These are phyloP conservation scores for Fusarium sp. DNA, from an alignment of 2,329 filamentous ascomycete species.

Conservation along the genomic window DNA sequence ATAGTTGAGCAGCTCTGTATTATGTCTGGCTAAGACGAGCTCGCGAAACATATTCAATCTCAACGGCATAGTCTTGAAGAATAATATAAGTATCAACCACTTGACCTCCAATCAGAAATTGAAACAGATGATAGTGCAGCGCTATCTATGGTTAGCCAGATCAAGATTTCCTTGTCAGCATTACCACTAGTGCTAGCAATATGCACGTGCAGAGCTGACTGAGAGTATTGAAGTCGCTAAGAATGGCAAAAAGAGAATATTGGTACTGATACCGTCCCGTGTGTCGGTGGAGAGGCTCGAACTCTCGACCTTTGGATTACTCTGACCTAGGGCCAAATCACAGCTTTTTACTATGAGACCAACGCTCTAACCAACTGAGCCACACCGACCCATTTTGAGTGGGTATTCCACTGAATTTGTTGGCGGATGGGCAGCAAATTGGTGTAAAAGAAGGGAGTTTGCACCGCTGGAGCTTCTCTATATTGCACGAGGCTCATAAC, in stretches of 20 bases:
- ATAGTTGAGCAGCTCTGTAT: too few species aligned
- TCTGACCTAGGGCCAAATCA: background rate
- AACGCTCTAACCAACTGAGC: conserved; percentile 12
- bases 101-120: too few species aligned
- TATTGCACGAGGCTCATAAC: background rate
- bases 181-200: too few species aligned
- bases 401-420: background rate
- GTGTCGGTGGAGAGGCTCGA: conserved; percentile 7
- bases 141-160: too few species aligned
- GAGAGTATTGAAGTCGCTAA: too few species aligned
- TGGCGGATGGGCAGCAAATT: background rate
- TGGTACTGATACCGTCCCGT: background rate
- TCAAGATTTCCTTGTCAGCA: too few species aligned
- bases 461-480: background rate
- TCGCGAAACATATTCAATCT: too few species aligned
- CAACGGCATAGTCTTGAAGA: too few species aligned
- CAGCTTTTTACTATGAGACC: background rate
- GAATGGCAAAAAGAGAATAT: background rate
- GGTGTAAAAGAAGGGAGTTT: background rate
- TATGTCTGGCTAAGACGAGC: too few species aligned
- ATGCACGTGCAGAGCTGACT: too few species aligned
- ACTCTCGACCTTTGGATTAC: conserved; percentile 9
- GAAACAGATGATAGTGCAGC: too few species aligned
- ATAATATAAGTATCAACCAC: too few species aligned
- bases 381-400: background rate